Conservation (phyloP, 352 stramenopile species). For the Peronosclerospora sorghi region DNA sequence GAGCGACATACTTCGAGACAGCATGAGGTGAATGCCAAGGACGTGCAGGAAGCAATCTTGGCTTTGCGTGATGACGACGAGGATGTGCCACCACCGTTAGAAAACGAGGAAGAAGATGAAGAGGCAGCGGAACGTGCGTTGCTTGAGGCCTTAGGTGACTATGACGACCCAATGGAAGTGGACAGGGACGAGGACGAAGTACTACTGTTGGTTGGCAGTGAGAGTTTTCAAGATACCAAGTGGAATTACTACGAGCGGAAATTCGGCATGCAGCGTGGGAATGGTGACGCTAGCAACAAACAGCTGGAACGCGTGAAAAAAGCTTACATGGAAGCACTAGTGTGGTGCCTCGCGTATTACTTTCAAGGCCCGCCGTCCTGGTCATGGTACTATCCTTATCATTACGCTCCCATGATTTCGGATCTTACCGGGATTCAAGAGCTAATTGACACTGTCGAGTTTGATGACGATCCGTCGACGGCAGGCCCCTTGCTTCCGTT, state of each 20-base stretch:
- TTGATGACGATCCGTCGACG: constrained; percentile 58
- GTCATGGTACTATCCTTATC: constrained; percentile 99
- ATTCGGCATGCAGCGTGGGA: constrained; percentile 47
- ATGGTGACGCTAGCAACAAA: constrained; percentile 45
- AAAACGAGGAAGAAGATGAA: constrained; percentile 48
- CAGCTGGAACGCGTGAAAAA: constrained; percentile 54
- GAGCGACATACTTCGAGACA: constrained; percentile 19
- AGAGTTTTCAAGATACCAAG: constrained; percentile 77
- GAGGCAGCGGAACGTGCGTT: constrained; percentile 44
- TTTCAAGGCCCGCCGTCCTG: constrained; percentile 92
- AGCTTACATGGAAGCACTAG: constrained; percentile 67
- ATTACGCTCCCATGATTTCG: constrained; percentile 98
- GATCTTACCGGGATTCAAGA: constrained; percentile 90
- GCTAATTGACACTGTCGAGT: constrained; percentile 54
- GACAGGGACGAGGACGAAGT: constrained; percentile 38
- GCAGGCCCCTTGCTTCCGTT: constrained; percentile 90
- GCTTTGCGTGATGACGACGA: constrained; percentile 33
- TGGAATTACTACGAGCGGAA: constrained; percentile 81
- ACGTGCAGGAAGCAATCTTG: constrained; percentile 37
- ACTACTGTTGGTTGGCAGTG: constrained; percentile 43
- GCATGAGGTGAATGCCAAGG: constrained; percentile 33
- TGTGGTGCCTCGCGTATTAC: constrained; percentile 78
- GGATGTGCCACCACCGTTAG: constrained; percentile 23
- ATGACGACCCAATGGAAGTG: constrained; percentile 29
- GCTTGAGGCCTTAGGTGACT: constrained; percentile 47